phyloP scores from a whole-genome alignment of 2,329 filamentous ascomycete species.

The Trichoderma hamatum region DNA sequence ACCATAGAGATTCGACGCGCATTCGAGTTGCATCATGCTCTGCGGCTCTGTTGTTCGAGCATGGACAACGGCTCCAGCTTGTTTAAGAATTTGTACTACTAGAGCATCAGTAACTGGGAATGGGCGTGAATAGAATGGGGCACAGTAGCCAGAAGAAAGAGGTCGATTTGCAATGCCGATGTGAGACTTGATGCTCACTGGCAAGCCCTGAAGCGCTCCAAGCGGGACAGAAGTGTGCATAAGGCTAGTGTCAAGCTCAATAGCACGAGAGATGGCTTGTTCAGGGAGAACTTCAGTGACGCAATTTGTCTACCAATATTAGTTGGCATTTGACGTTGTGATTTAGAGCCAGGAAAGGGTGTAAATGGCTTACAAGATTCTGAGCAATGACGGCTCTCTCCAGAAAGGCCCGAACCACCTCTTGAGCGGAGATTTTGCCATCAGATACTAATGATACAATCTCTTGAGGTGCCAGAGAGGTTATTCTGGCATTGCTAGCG shows the following conservation, averaged over 20 bases:
- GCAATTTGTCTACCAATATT: background rate
- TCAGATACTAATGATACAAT: background rate
- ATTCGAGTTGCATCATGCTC: constrained; percentile 12
- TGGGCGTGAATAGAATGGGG: background rate
- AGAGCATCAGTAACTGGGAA: background rate
- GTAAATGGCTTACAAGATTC: background rate
- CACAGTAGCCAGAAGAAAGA: background rate
- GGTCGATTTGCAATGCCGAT: constrained; percentile 3
- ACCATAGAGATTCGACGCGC: background rate
- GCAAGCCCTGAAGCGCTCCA: background rate
- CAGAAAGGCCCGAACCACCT: background rate
- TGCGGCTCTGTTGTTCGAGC: constrained; percentile 3
- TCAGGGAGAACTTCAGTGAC: background rate
- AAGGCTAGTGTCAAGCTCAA: background rate
- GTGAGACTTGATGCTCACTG: constrained; percentile 6
- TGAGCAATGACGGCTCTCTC: constrained; percentile 1
- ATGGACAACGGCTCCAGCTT: background rate
- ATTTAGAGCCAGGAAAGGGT: no score
- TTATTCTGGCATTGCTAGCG: background rate
- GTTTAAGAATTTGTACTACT: constrained; percentile 7
- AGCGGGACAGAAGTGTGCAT: background rate
- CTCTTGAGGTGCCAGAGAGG: background rate
- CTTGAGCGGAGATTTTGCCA: background rate
- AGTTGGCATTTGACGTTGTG: background rate
- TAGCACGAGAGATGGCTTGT: background rate